Conservation (phyloP, 2,329 filamentous ascomycete genomes). For the Mariannaea sp. region DNA sequence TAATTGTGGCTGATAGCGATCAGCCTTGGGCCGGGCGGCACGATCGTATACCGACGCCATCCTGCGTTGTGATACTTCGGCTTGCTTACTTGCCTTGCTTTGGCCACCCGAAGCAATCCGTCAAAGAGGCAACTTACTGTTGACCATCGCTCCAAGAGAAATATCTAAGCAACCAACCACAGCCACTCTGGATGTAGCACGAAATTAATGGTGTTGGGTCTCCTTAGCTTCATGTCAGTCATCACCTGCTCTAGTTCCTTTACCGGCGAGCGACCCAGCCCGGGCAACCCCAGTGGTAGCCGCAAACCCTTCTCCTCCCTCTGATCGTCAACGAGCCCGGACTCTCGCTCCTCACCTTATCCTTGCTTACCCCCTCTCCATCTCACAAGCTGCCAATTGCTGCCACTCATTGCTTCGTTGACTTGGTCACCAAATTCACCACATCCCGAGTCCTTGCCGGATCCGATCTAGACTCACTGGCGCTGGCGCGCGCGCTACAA, state of each 20-base stretch:
- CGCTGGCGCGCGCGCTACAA: constrained; percentile 35
- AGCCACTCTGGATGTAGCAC: constrained; percentile 21
- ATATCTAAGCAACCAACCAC: constrained; percentile 35
- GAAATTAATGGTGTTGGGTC: constrained; percentile 31
- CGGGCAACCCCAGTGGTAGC: constrained; percentile 32
- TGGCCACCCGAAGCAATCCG: constrained; percentile 19
- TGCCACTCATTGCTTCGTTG: constrained; percentile 37
- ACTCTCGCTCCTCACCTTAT: constrained; percentile 26
- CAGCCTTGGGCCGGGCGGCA: constrained; percentile 23
- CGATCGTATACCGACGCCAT: constrained; percentile 26
- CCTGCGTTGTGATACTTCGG: constrained; percentile 23
- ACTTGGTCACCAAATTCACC: constrained; percentile 33
- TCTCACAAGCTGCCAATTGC: constrained; percentile 30
- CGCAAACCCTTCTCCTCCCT: constrained; percentile 30
- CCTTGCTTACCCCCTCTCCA: constrained; percentile 29
- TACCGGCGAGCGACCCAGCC: constrained; percentile 22
- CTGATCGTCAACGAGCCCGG: constrained; percentile 23
- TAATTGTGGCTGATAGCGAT: constrained; percentile 32
- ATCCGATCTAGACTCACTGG: constrained; percentile 33
- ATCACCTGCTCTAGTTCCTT: constrained; percentile 34
- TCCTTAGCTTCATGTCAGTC: constrained; percentile 33
- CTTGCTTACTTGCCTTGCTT: too few relatives aligned
- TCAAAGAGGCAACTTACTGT: constrained; percentile 15
- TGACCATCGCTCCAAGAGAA: constrained; percentile 30
- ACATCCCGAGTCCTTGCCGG: constrained; percentile 36